Evolutionary conservation across 73 alveolate genomes (phyloP).

Genomic region (Stentor coeruleus): DNA sequence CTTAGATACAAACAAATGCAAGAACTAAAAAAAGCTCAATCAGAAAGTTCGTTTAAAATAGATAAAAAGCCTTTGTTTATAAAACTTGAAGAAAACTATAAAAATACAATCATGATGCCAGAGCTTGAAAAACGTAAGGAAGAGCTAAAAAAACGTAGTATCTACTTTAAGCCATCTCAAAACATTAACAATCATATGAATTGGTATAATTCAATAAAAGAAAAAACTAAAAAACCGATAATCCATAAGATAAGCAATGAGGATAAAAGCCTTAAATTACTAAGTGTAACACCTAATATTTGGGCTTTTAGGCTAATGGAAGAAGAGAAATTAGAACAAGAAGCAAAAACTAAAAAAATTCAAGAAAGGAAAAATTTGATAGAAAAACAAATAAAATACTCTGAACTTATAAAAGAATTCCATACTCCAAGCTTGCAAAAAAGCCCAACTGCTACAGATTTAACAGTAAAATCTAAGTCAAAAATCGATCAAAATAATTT

Average conservation of each 20-base stretch:
- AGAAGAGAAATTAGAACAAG: neutral
- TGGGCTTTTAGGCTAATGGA: neutral
- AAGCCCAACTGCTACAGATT: too few species aligned
- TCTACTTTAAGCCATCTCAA: neutral
- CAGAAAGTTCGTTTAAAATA: neutral
- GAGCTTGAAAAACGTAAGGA: conserved; percentile 1
- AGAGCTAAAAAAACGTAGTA: neutral
- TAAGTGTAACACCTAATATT: neutral
- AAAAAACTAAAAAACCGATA: too few species aligned
- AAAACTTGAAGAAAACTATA: conserved; percentile 23
- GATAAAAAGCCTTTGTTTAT: conserved; percentile 4
- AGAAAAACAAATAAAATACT: neutral
- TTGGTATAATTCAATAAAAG: neutral
- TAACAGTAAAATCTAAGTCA: too few species aligned
- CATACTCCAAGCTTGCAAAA: too few species aligned
- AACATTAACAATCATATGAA: neutral
- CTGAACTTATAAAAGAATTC: neutral
- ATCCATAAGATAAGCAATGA: too few species aligned
- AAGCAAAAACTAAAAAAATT: neutral
- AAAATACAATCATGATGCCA: neutral
- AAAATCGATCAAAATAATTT: too few species aligned
- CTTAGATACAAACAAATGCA: neutral
- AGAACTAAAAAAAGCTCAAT: neutral
- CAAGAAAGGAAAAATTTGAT: neutral
- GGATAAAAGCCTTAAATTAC: neutral